These are phyloP conservation scores for Albizia julibrissin DNA, from an alignment of 306 rosid genomes.

Conservation along the genomic window DNA sequence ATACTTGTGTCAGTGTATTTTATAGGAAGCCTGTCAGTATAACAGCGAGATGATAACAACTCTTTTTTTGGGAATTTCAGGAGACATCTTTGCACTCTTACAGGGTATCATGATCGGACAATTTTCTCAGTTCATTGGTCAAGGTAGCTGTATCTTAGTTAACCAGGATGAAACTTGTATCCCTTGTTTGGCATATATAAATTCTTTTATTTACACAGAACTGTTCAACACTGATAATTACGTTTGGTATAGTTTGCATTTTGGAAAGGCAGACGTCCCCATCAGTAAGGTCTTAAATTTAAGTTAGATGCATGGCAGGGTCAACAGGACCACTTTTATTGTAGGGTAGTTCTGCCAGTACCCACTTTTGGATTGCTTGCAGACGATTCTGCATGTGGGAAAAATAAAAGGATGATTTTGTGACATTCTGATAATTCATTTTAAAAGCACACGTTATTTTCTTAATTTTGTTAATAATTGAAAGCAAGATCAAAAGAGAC, in stretches of 20 bases:
- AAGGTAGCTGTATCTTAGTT: slow-evolving; percentile 54
- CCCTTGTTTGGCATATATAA: slow-evolving; percentile 16
- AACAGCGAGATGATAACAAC: slow-evolving; percentile 1
- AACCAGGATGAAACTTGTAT: slow-evolving; percentile 20
- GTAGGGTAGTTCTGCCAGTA: slow-evolving; percentile 16
- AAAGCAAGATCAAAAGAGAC: slow-evolving; percentile 22
- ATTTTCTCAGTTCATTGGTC: slow-evolving; percentile 97
- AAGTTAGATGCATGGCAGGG: slow-evolving; percentile 8
- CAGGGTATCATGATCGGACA: slow-evolving; percentile 97
- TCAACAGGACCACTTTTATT: slow-evolving; percentile 16
- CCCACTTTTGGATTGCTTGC: neutral
- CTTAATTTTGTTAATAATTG: neutral
- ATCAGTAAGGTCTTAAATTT: neutral
- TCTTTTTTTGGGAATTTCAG: slow-evolving; percentile 45
- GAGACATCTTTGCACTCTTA: slow-evolving; percentile 83
- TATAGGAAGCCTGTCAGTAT: neutral
- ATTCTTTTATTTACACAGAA: slow-evolving; percentile 6
- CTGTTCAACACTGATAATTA: neutral
- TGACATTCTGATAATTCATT: neutral
- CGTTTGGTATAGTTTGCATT: neutral
- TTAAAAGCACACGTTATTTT: neutral
- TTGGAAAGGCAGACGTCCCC: neutral
- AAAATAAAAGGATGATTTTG: neutral
- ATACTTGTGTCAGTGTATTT: neutral
- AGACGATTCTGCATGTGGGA: neutral